Base-by-base conservation (phyloP, 805 yeast species). In the Saccharomycopsis olivae region DNA sequence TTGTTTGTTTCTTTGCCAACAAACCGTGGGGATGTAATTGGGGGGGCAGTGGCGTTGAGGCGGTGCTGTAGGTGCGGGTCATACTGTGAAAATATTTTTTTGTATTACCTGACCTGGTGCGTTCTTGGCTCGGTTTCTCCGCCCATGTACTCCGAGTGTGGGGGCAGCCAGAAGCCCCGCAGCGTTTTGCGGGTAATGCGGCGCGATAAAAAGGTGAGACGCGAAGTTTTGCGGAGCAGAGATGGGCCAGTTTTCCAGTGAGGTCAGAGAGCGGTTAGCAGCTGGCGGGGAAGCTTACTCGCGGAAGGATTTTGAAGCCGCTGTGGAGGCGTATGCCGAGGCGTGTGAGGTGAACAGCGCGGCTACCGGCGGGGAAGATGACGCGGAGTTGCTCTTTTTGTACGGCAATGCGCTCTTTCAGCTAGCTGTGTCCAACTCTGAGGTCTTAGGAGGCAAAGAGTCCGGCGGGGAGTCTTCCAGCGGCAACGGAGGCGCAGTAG, bases 361-460 rank as follows among this genome's bases (percentile, higher is more conserved):
- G 10, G 65, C 65, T 29, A 60, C 67, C 17, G 64, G 68, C 11
- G 75, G 72, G n/a, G 70, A 71, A 33, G 94, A 86, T 47, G 71
- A 72, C 46, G 80, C 92, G 4, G 83, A 83, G 46, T 65, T 85
- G 49, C 62, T 87, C 51, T 75, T 69, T 48, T 57, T 81, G 30
- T 87, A 87, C 49, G 96, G 95, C 2, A 75, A 77, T 55, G 76
- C 95, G 1, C 58, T 88, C 28, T 87, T 79, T 59, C 81, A 78
- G 47, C 71, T 73, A 29, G 96, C 88, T 0, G 81, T 84, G 6
- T 62, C 73, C 15, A 78, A 72, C 33, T 75, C 86, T 2, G 88
- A 80, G 33, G 79, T 88, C 3, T 68, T 88, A 45, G 95, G 94
- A 14, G 79, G 69, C 4, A 54, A 49, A 8, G 52, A 51, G 4